Conservation (phyloP, 768 basidiomycete species). For the Cubamyces lactineus region DNA sequence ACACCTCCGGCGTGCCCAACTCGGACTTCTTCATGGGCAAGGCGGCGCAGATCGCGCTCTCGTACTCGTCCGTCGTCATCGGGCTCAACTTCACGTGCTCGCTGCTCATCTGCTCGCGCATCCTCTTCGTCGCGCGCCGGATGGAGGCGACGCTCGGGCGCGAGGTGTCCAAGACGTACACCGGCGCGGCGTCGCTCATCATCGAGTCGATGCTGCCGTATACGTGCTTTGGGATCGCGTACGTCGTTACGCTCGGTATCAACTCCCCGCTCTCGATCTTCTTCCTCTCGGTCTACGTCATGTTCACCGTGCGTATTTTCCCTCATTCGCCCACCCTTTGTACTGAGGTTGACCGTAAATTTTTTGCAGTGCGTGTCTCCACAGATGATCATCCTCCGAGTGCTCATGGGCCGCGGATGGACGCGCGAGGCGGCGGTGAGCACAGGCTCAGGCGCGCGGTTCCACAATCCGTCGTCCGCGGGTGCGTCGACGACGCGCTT, state of each 20-base stretch:
- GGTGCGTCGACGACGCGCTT: not conserved
- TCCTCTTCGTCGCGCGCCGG: constrained; percentile 4
- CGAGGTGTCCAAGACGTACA: constrained; percentile 29
- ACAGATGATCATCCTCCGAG: constrained; percentile 26
- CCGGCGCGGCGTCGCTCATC: constrained; percentile 37
- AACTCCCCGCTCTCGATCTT: constrained; percentile 37
- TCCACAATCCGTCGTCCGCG: not conserved
- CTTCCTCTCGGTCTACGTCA: constrained; percentile 44
- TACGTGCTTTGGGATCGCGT: constrained; percentile 40
- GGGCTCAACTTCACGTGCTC: constrained; percentile 19
- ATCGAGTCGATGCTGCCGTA: constrained; percentile 43
- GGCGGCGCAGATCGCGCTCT: constrained; percentile 14
- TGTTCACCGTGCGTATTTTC: constrained; percentile 40
- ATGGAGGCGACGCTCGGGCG: constrained; percentile 3
- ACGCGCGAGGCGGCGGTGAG: not conserved
- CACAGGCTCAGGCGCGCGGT: not conserved
- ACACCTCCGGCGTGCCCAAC: constrained; percentile 16
- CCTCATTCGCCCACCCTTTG: too few relatives aligned
- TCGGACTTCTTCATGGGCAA: constrained; percentile 20
- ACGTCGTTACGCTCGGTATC: constrained; percentile 39
- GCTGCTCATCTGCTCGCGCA: constrained; percentile 22
- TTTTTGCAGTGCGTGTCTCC: constrained; percentile 19
- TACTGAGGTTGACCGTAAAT: not conserved
- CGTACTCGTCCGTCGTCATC: constrained; percentile 22
- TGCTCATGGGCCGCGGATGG: constrained; percentile 15